A percentile compares a stretch with the other conserved stretches of the same genome.
Evolutionary conservation across 202 grass and related monocot genomes (phyloP).

Genomic region (Tripidium arundinaceum): DNA sequence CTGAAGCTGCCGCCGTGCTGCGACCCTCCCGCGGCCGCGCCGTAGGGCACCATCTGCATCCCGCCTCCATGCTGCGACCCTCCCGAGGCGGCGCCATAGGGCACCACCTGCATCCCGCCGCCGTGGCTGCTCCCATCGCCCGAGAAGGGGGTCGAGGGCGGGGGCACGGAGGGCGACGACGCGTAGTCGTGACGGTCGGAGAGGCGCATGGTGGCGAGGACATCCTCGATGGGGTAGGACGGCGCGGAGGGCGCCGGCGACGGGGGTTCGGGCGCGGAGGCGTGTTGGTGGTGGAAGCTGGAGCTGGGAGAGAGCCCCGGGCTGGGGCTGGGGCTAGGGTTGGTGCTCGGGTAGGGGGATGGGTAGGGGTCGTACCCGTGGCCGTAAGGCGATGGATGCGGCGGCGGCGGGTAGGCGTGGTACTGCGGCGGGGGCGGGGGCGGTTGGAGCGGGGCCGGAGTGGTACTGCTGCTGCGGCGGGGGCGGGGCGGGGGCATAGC

Average conservation of each 20-base stretch:
- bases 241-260: slow-evolving; percentile 30
- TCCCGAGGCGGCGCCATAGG: not conserved
- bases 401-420: slow-evolving; percentile 29
- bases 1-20: slow-evolving; percentile 43
- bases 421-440: slow-evolving; percentile 34
- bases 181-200: slow-evolving; percentile 31
- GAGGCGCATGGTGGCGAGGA: slow-evolving; percentile 47
- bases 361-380: slow-evolving; percentile 32
- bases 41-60: slow-evolving; percentile 41
- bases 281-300: slow-evolving; percentile 34
- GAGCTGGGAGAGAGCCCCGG: slow-evolving; percentile 35
- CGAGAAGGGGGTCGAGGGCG: slow-evolving; percentile 30
- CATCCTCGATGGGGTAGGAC: slow-evolving; percentile 45
- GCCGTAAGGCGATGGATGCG: slow-evolving; percentile 18
- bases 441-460: slow-evolving; percentile 40
- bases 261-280: not conserved
- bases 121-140: slow-evolving; percentile 13
- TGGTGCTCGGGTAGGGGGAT: not conserved
- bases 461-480: slow-evolving; percentile 40
- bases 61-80: slow-evolving; percentile 36
- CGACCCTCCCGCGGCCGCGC: slow-evolving; percentile 11
- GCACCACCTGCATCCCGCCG: slow-evolving; percentile 31
- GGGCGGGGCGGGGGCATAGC: slow-evolving; percentile 22
- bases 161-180: slow-evolving; percentile 22
- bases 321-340: slow-evolving; percentile 27